These are phyloP conservation scores for Logfia minima DNA, from an alignment of 129 eudicot genomes.

Conservation along the genomic window DNA sequence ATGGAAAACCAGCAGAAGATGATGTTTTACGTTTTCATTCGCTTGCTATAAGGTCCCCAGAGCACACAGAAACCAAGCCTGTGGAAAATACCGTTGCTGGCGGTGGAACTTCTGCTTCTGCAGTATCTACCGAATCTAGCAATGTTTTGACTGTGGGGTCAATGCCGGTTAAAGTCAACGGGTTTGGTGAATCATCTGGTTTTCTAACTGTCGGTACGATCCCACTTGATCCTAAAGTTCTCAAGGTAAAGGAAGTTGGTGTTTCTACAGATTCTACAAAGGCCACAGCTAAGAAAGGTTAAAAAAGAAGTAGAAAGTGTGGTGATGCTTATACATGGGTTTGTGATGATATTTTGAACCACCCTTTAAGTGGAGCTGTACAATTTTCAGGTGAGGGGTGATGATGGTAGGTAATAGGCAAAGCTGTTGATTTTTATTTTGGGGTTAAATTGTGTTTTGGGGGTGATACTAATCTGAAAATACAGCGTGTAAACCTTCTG, in stretches of 20 bases:
- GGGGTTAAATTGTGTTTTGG: constrained; percentile 31
- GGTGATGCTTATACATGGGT: constrained; percentile 6
- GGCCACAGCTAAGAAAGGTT: constrained; percentile 12
- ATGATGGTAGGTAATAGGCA: constrained; percentile 19
- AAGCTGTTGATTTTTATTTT: constrained; percentile 26
- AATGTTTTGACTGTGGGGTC: constrained; percentile 64
- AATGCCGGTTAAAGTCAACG: constrained; percentile 62
- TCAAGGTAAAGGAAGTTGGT: constrained; percentile 33
- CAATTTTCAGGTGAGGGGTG: constrained; percentile 23
- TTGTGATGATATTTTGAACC: constrained; percentile 12
- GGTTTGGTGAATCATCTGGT: constrained; percentile 37
- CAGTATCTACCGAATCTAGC: constrained; percentile 1
- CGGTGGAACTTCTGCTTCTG: constrained; percentile 3
- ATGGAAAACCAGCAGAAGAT: constrained; percentile 32
- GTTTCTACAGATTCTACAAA: constrained; percentile 8
- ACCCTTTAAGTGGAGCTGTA: constrained; percentile 14
- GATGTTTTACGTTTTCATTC: constrained; percentile 43
- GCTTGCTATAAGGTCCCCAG: constrained; percentile 37
- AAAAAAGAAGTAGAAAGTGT: background rate
- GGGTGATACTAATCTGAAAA: constrained; percentile 30
- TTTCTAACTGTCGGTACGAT: constrained; percentile 71
- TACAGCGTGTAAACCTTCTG: constrained; percentile 37
- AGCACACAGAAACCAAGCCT: constrained; percentile 24
- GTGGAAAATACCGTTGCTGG: background rate
- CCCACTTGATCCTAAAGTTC: constrained; percentile 70